These are phyloP conservation scores for Candolleomyces aberdarensis DNA, from an alignment of 768 basidiomycete genomes.

Conservation along the genomic window DNA sequence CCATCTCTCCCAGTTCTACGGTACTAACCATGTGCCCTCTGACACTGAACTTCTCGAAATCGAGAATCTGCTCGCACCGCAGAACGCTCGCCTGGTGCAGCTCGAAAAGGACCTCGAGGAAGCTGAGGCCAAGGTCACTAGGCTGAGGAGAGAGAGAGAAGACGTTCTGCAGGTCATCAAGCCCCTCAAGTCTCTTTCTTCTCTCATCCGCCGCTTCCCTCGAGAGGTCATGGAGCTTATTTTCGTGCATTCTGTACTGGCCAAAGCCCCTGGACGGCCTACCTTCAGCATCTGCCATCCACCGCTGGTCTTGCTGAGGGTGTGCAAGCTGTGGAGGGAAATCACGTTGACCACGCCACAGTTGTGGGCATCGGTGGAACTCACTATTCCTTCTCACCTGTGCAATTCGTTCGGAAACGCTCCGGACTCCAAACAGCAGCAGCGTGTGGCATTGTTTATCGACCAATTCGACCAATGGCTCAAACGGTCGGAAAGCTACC, in stretches of 20 bases:
- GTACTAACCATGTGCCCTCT: too few species aligned
- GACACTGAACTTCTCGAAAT: too few species aligned
- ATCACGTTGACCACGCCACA: background rate
- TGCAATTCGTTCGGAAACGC: background rate
- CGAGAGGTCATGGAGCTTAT: background rate
- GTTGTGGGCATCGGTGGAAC: background rate
- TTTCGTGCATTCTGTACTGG: background rate
- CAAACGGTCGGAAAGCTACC: background rate
- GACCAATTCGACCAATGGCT: background rate
- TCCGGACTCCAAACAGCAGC: background rate
- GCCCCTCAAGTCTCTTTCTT: background rate
- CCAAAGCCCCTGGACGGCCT: background rate
- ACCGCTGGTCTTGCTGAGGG: background rate
- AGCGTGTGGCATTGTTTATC: background rate
- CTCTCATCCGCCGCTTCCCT: background rate
- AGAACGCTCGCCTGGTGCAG: conserved; percentile 25
- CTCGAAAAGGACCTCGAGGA: background rate
- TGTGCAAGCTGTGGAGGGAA: background rate
- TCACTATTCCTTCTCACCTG: background rate
- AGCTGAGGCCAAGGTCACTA: background rate
- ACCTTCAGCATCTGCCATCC: background rate
- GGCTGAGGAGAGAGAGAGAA: background rate
- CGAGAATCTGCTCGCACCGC: background rate
- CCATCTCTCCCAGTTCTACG: too few species aligned
- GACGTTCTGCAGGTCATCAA: background rate